Percentiles rank a stretch among this genome's conserved stretches.
These are phyloP conservation scores for Ettlia oleoabundans DNA, from an alignment of 139 green algal genomes.

Conservation along the genomic window DNA sequence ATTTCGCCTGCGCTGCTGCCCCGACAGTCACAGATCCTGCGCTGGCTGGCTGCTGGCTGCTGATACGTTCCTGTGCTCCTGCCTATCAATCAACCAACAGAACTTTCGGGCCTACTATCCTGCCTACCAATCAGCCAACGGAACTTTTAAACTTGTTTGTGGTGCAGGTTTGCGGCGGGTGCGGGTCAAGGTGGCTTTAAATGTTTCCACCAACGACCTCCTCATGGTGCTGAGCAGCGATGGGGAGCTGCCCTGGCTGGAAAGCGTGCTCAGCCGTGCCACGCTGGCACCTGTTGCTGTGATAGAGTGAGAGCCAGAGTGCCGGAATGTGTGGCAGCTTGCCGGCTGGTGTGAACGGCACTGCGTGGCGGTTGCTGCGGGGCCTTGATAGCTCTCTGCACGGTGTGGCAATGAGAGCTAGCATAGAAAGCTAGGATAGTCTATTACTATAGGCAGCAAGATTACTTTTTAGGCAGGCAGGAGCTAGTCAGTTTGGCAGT, in stretches of 20 bases:
- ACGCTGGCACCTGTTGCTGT: background rate
- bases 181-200: conserved; percentile 54
- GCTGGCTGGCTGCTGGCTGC: too few species aligned
- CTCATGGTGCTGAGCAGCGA: conserved; percentile 25
- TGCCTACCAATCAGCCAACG: background rate
- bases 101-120: too few species aligned
- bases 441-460: too few species aligned
- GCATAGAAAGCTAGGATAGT: too few species aligned
- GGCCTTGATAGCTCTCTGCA: too few species aligned
- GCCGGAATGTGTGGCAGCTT: too few species aligned
- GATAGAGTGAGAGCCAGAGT: background rate
- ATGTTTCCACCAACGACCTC: conserved; percentile 54
- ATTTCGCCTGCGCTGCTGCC: too few species aligned
- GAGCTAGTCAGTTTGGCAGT: too few species aligned
- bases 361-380: too few species aligned
- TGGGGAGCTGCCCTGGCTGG: conserved; percentile 18
- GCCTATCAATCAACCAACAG: background rate
- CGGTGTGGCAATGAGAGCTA: too few species aligned
- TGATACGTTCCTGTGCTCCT: background rate
- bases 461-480: too few species aligned
- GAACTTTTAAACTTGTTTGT: background rate
- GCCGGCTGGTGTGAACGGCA: too few species aligned
- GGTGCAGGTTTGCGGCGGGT: conserved; percentile 29
- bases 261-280: background rate
- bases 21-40: background rate